phyloP scores from a whole-genome alignment of 345 rosid genomes.

The Fremontodendron californicum region DNA sequence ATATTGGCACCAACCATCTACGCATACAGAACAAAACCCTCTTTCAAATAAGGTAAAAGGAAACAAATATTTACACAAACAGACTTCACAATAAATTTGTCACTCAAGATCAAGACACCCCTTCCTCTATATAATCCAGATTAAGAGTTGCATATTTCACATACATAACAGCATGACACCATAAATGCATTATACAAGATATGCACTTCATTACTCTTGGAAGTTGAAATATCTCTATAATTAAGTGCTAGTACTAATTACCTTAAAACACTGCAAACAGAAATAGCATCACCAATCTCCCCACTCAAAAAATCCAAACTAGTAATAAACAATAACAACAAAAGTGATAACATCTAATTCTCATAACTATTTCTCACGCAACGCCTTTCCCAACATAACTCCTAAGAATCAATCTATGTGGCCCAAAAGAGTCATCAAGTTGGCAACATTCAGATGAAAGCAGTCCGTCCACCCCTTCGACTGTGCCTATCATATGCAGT shows the following conservation, averaged over 20 bases:
- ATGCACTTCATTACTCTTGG: not conserved
- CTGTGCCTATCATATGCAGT: constrained; percentile 79
- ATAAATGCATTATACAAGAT: not conserved
- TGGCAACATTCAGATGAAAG: constrained; percentile 54
- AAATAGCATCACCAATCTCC: not conserved
- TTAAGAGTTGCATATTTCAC: not conserved
- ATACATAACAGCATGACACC: not conserved
- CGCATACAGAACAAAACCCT: too few relatives aligned
- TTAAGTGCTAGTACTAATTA: not conserved
- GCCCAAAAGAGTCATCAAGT: not conserved
- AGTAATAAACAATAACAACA: not conserved
- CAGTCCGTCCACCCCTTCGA: constrained; percentile 86
- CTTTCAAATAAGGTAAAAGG: too few relatives aligned
- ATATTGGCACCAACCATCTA: not conserved
- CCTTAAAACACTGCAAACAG: not conserved
- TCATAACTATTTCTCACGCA: not conserved
- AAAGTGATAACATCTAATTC: not conserved
- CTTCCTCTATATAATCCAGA: too few relatives aligned
- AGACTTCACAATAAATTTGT: not conserved
- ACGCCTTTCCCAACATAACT: constrained; percentile 3
- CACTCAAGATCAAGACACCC: not conserved
- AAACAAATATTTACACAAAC: too few relatives aligned
- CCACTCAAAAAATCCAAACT: not conserved
- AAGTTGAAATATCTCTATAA: not conserved
- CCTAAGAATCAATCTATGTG: constrained; percentile 14